These are phyloP conservation scores for Blastobotrys elegans DNA, from an alignment of 1,139 yeast species.

Conservation along the genomic window DNA sequence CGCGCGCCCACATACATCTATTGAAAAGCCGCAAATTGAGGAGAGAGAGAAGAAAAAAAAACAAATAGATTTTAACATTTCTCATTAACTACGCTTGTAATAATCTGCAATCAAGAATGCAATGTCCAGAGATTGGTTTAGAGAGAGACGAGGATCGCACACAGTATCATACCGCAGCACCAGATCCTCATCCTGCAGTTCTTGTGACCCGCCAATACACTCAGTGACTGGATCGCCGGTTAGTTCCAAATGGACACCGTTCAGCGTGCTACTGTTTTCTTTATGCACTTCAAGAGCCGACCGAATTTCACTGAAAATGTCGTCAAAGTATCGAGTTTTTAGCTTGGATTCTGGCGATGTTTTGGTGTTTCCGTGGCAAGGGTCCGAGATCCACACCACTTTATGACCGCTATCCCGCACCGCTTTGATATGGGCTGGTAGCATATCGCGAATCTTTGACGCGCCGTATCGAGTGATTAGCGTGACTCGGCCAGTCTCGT, in stretches of 20 bases:
- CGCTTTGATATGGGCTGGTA: constrained; percentile 40
- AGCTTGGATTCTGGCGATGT: constrained; percentile 37
- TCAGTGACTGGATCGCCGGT: constrained; percentile 45
- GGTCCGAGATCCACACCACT: constrained; percentile 42
- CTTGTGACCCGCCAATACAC: constrained; percentile 43
- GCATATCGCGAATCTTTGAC: constrained; percentile 32
- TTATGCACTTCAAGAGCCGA: constrained; percentile 37
- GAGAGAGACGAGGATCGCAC: constrained; percentile 41
- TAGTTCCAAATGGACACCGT: constrained; percentile 42
- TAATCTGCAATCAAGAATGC: constrained; percentile 41
- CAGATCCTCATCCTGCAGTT: constrained; percentile 39
- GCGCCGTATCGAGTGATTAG: constrained; percentile 42
- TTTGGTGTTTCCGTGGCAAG: constrained; percentile 43
- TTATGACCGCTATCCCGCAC: constrained; percentile 38
- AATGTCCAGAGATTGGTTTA: constrained; percentile 39
- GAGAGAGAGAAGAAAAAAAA: background rate
- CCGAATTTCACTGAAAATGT: constrained; percentile 38
- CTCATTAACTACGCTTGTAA: constrained; percentile 21
- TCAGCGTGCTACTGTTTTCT: constrained; percentile 32
- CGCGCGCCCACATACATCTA: background rate
- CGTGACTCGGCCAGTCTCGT: constrained; percentile 39
- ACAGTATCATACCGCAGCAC: constrained; percentile 40
- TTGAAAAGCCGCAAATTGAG: background rate
- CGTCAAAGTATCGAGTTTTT: constrained; percentile 42
- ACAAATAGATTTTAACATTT: background rate